Percentiles rank a stretch among this genome's conserved stretches.
Conservation (phyloP, 192 early-diverging fungal species). For the Coemansia javaensis region DNA sequence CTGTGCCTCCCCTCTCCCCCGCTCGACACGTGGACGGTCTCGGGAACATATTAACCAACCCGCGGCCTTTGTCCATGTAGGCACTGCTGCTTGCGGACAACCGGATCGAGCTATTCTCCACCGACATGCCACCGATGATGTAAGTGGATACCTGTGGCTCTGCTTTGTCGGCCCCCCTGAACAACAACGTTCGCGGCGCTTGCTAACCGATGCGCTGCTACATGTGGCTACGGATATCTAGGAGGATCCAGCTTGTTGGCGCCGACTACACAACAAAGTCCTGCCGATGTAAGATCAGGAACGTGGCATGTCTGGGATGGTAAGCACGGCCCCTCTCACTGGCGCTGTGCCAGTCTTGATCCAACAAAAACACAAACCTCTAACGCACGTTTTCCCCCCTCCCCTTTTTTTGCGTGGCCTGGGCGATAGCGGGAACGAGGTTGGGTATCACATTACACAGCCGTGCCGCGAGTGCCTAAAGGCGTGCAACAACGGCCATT, state of each 20-base stretch:
- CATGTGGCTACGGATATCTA: constrained; percentile 1
- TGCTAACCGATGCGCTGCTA: not conserved
- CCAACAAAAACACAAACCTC: too few relatives aligned
- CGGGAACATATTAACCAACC: too few relatives aligned
- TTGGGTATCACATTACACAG: constrained; percentile 78
- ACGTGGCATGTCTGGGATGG: constrained; percentile 66
- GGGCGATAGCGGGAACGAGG: constrained; percentile 68
- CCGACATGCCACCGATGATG: constrained; percentile 65
- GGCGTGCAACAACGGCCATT: constrained; percentile 93
- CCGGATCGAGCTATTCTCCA: constrained; percentile 68
- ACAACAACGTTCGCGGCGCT: too few relatives aligned
- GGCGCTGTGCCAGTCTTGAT: too few relatives aligned
- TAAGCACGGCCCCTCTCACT: constrained; percentile 16
- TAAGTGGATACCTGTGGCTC: too few relatives aligned
- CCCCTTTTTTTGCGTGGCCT: too few relatives aligned
- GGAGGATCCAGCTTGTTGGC: constrained; percentile 61
- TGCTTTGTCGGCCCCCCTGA: too few relatives aligned
- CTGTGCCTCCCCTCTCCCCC: too few relatives aligned
- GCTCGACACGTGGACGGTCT: too few relatives aligned
- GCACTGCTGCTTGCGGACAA: constrained; percentile 66
- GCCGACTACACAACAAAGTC: constrained; percentile 66
- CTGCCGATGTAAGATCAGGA: constrained; percentile 67
- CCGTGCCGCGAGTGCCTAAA: constrained; percentile 84
- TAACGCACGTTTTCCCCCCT: too few relatives aligned
- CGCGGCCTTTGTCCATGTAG: constrained; percentile 9